Evolutionary conservation across 305 asterid genomes (phyloP), one percentile per base, ranked within the genome.

Genomic region (Ajuga reptans): DNA sequence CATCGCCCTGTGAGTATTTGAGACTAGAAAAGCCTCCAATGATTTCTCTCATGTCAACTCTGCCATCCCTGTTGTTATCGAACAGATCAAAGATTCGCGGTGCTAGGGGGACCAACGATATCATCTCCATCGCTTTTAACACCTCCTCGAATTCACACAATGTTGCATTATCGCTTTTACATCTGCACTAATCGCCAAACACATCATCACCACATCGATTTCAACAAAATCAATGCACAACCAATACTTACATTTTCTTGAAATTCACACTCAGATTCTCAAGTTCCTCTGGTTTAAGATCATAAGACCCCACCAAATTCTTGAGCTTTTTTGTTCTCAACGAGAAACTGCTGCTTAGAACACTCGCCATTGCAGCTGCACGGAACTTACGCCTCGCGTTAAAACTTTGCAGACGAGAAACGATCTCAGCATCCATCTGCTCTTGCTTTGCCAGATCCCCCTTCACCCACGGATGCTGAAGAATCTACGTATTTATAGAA

Each of bases 351-450:
- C 87, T 90, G 81, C 97, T 87, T 2, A 88, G 56, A 54, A 90
- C 83, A 60, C 95, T 90, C 5, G 97, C 97, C 87, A 90, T 83
- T 41, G 91, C 95, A 34, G 95, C 97, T 24, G 89, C 97, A 1
- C 93, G 91, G 47, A 90, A 88, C 74, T 90, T 90, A 46, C 97
- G 86, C 75, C 88, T 80, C 0, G 97, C 97, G 3, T 87, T 90
- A 73, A 90, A 87, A 39, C 86, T 85, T 50, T 83, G 87, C 61
- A 90, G 68, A 11, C 97, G 80, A 0, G 90, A 80, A 16, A 90
- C 95, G 3, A 90, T 77, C 75, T 88, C 97, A 0, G 91, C 88
- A 47, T 90, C 97, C 93, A 88, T 81, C 77, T 86, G 84, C 14
- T 88, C 95, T 63, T 86, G 78, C 77, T 86, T 90, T 36, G 97